Conservation (phyloP, 345 rosid species). For the Fremontodendron californicum region DNA sequence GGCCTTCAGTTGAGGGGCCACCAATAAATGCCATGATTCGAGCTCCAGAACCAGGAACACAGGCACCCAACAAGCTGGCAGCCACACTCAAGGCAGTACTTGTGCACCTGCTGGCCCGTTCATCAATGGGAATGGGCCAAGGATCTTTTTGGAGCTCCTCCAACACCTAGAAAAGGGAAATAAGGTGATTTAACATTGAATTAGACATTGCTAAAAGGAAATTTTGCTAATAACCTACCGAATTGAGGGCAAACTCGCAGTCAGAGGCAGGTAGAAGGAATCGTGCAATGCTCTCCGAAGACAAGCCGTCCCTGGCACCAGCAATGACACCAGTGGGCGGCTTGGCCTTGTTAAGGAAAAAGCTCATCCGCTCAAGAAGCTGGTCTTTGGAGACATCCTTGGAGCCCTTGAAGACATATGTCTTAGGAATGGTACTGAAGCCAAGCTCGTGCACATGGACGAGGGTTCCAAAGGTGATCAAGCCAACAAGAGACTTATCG, state of each 20-base stretch:
- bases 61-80: conserved; percentile 80
- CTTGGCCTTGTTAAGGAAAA: conserved; percentile 74
- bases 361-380: conserved; percentile 75
- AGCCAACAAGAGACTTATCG: conserved; percentile 67
- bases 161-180: conserved; percentile 40
- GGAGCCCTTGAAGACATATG: conserved; percentile 77
- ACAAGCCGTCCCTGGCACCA: conserved; percentile 80
- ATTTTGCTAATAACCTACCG: conserved; percentile 15
- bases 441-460: conserved; percentile 92
- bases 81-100: conserved; percentile 88
- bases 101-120: conserved; percentile 82
- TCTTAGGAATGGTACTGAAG: conserved; percentile 60
- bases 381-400: conserved; percentile 76
- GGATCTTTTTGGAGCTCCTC: conserved; percentile 91
- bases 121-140: conserved; percentile 66
- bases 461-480: conserved; percentile 68
- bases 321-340: conserved; percentile 84
- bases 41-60: conserved; percentile 95
- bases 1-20: conserved; percentile 91
- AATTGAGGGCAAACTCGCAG: conserved; percentile 77
- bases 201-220: background rate
- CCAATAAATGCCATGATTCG: conserved; percentile 92
- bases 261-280: conserved; percentile 84
- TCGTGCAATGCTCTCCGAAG: conserved; percentile 80
- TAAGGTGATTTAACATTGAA: background rate